Conservation (phyloP, 306 rosid genomes). For the Glycyrrhiza uralensis region DNA sequence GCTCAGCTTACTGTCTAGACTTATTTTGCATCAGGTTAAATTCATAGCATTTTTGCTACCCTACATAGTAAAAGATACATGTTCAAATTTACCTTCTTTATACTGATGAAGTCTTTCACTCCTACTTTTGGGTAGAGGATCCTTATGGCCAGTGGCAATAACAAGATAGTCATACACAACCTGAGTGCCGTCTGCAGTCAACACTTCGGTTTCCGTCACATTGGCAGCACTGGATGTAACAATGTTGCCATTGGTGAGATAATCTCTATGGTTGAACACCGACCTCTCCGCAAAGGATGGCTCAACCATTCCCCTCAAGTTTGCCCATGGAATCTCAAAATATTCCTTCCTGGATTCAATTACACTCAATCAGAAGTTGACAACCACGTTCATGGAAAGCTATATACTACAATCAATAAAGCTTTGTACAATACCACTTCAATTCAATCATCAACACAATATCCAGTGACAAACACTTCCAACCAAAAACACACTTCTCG, state of each 20-base stretch:
- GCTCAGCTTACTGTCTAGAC: background rate
- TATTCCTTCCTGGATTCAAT: slow-evolving; percentile 68
- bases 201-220: slow-evolving; percentile 53
- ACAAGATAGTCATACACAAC: slow-evolving; percentile 60
- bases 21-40: background rate
- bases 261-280: slow-evolving; percentile 62
- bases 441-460: background rate
- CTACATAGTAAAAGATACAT: background rate
- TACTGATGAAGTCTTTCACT: slow-evolving; percentile 50
- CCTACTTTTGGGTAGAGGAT: slow-evolving; percentile 47
- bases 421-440: background rate
- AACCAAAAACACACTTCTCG: background rate
- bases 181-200: slow-evolving; percentile 52
- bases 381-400: background rate
- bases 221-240: slow-evolving; percentile 44
- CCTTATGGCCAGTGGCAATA: slow-evolving; percentile 69
- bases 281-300: slow-evolving; percentile 65
- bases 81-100: slow-evolving; percentile 45
- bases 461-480: background rate
- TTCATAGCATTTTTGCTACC: background rate
- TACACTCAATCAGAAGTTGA: slow-evolving; percentile 17
- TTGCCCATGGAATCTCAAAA: slow-evolving; percentile 82
- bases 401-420: background rate
- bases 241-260: slow-evolving; percentile 47
- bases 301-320: slow-evolving; percentile 79